Conservation (phyloP, 345 rosid genomes). For the Microcos paniculata region DNA sequence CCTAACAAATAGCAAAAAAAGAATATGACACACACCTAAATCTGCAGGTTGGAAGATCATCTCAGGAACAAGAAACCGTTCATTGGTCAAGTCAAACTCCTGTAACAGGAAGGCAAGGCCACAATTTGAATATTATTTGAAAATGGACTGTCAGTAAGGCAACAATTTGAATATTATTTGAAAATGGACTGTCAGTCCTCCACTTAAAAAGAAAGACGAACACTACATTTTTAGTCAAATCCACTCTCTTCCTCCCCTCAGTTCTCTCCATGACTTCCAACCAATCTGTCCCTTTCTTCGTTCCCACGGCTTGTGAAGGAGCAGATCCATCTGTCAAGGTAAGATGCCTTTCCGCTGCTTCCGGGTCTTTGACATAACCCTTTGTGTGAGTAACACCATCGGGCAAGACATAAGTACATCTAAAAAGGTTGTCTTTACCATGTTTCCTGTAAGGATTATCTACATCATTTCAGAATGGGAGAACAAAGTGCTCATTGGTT, state of each 20-base stretch:
- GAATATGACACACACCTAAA: slow-evolving; percentile 53
- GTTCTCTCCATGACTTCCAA: slow-evolving; percentile 32
- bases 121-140: not conserved
- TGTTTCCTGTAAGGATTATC: slow-evolving; percentile 39
- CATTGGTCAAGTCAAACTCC: slow-evolving; percentile 95
- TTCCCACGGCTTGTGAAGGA: slow-evolving; percentile 18
- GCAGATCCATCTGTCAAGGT: slow-evolving; percentile 23
- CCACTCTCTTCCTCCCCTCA: slow-evolving; percentile 55
- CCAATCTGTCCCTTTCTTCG: slow-evolving; percentile 24
- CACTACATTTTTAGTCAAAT: slow-evolving; percentile 66
- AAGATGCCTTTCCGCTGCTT: slow-evolving; percentile 55
- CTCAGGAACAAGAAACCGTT: slow-evolving; percentile 93
- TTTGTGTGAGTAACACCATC: slow-evolving; percentile 75
- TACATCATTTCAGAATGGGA: not conserved
- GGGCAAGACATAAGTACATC: slow-evolving; percentile 83
- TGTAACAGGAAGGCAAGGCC: slow-evolving; percentile 32
- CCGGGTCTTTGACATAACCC: slow-evolving; percentile 79
- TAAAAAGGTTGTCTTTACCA: slow-evolving; percentile 54
- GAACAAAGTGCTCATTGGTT: not conserved
- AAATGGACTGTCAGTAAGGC: no score
- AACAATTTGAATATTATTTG: not conserved
- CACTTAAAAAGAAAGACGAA: slow-evolving; percentile 2
- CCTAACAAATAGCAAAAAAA: not conserved
- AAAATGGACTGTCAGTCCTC: not conserved
- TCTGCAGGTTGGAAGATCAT: slow-evolving; percentile 93